Conservation (phyloP, 2,329 filamentous ascomycete genomes). For the Aureobasidium pullulans region DNA sequence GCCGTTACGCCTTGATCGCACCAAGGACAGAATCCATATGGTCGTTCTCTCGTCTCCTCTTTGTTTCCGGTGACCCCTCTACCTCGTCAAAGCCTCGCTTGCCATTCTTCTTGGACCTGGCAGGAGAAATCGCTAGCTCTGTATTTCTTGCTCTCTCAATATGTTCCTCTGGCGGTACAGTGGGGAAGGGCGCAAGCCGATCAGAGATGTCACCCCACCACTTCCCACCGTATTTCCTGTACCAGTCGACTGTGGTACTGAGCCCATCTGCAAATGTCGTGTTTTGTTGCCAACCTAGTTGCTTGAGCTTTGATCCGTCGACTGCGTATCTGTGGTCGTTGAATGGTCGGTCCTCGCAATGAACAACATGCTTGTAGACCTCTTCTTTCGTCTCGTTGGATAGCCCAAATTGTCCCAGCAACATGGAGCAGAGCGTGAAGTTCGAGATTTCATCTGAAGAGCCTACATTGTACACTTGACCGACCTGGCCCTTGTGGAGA, state of each 20-base stretch:
- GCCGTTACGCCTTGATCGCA: background rate
- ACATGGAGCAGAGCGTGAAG: conserved; percentile 56
- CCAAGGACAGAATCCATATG: background rate
- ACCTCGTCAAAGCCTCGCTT: background rate
- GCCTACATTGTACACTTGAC: conserved; percentile 76
- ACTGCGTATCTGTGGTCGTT: conserved; percentile 69
- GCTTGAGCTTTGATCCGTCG: conserved; percentile 59
- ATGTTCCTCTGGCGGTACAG: background rate
- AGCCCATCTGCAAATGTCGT: conserved; percentile 59
- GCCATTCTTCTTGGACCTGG: background rate
- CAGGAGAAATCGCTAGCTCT: background rate
- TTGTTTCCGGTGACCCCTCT: background rate
- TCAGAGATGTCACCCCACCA: conserved; percentile 69
- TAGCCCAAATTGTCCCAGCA: conserved; percentile 58
- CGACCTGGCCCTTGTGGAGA: conserved; percentile 65
- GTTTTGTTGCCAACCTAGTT: conserved; percentile 63
- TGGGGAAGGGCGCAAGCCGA: conserved; percentile 58
- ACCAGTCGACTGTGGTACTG: conserved; percentile 61
- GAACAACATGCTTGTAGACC: conserved; percentile 60
- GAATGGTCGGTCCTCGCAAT: conserved; percentile 71
- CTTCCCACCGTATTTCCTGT: conserved; percentile 51
- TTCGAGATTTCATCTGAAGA: conserved; percentile 74
- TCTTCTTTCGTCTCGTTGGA: conserved; percentile 43
- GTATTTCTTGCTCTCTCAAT: background rate
- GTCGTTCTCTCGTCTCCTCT: background rate